Conservation (phyloP, 305 asterid species). For the Andrographis paniculata region DNA sequence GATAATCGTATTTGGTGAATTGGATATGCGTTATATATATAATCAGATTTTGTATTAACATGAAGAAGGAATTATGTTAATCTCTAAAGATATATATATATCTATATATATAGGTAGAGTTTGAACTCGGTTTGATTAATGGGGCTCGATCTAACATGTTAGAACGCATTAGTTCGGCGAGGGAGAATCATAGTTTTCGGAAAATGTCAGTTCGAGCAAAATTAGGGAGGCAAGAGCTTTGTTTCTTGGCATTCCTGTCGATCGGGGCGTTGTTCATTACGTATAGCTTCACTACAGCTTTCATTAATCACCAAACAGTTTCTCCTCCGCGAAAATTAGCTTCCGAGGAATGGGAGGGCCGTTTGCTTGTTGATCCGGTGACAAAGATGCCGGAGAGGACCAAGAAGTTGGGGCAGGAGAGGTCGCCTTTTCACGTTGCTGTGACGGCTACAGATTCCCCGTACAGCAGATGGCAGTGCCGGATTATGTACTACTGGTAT, state of each 20-base stretch:
- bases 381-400: constrained; percentile 34
- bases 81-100: too few relatives aligned
- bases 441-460: constrained; percentile 22
- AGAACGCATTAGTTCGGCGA: too few relatives aligned
- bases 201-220: neutral
- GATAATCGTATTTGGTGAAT: too few relatives aligned
- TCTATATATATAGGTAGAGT: too few relatives aligned
- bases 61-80: too few relatives aligned
- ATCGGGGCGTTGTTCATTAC: constrained; percentile 29
- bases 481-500: constrained; percentile 61
- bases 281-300: constrained; percentile 26
- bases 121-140: too few relatives aligned
- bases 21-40: too few relatives aligned
- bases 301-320: constrained; percentile 18
- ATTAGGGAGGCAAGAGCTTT: neutral
- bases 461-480: constrained; percentile 24
- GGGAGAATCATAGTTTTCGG: too few relatives aligned
- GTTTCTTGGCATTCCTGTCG: constrained; percentile 25
- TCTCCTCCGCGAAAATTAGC: constrained; percentile 13
- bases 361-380: constrained; percentile 36
- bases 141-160: too few relatives aligned
- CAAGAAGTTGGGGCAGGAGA: constrained; percentile 19
- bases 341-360: constrained; percentile 6
- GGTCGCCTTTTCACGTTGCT: constrained; percentile 8
- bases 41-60: too few relatives aligned